A percentile compares a stretch with the other conserved stretches of the same genome.
Evolutionary conservation across 1,284 basidiomycete species (phyloP).

Genomic region (Moesziomyces globuligerus): DNA sequence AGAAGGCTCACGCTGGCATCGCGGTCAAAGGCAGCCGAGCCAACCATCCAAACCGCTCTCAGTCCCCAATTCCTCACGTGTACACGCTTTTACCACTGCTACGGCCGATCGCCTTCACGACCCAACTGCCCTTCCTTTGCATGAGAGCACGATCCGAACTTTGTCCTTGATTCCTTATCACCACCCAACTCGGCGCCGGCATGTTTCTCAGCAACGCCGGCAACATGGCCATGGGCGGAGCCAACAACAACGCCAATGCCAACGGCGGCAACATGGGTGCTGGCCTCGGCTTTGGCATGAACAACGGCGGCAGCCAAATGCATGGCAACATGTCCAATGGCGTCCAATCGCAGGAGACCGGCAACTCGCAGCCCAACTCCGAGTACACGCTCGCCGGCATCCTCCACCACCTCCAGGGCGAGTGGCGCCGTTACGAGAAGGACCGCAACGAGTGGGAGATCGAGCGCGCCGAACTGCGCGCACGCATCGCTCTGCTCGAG

Average conservation of each 20-base stretch:
- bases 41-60: too few species aligned
- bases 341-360: conserved; percentile 41
- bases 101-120: too few species aligned
- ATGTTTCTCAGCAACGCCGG: conserved; percentile 48
- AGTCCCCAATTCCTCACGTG: too few species aligned
- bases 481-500: conserved; percentile 95
- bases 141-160: conserved; percentile 6
- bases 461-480: conserved; percentile 97
- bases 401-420: conserved; percentile 95
- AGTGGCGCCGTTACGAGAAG: conserved; percentile 90
- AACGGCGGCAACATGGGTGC: conserved; percentile 35
- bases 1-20: not conserved
- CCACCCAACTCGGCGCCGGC: conserved; percentile 2
- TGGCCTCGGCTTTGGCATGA: conserved; percentile 38
- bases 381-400: conserved; percentile 84
- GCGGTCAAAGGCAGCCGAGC: not conserved
- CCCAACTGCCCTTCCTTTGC: too few species aligned
- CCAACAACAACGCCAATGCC: conserved; percentile 26
- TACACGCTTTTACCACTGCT: too few species aligned
- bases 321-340: conserved; percentile 48
- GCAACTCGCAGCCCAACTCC: conserved; percentile 33
- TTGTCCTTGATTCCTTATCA: not conserved
- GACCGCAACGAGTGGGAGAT: conserved; percentile 99
- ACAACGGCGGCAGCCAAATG: conserved; percentile 41
- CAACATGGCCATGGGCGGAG: conserved; percentile 41